A percentile compares a stretch with the other conserved stretches of the same genome.
Evolutionary conservation across 2,329 filamentous ascomycete genomes (phyloP).

Genomic region (Cercospora canescens): DNA sequence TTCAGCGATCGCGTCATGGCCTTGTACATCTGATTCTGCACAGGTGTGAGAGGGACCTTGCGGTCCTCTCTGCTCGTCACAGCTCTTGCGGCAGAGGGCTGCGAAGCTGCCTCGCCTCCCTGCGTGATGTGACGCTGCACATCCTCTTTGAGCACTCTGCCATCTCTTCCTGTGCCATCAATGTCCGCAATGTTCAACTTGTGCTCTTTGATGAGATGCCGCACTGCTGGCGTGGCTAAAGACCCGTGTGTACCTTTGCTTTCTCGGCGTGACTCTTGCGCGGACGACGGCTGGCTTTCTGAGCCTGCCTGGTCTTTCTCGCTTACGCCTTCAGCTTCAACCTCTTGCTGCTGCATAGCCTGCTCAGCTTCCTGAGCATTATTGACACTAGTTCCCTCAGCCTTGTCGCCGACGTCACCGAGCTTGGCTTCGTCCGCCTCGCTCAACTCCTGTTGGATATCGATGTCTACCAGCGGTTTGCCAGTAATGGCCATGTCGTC

Average conservation of each 20-base stretch:
- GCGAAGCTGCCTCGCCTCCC: conserved; percentile 40
- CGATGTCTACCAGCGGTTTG: conserved; percentile 88
- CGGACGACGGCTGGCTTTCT: neutral
- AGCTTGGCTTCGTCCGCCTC: conserved; percentile 56
- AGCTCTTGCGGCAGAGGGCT: conserved; percentile 37
- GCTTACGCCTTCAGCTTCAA: conserved; percentile 20
- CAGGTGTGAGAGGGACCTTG: conserved; percentile 67
- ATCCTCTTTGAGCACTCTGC: conserved; percentile 89
- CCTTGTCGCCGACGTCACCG: conserved; percentile 32
- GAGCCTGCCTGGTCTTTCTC: conserved; percentile 12
- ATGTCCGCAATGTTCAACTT: conserved; percentile 77
- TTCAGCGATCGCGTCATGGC: conserved; percentile 87
- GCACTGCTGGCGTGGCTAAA: conserved; percentile 87
- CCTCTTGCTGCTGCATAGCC: conserved; percentile 20
- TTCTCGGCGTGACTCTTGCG: conserved; percentile 33
- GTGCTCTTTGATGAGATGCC: conserved; percentile 80
- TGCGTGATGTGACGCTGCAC: conserved; percentile 54
- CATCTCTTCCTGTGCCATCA: conserved; percentile 83
- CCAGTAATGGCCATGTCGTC: conserved; percentile 97
- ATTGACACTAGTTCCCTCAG: conserved; percentile 15
- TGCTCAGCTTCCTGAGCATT: conserved; percentile 14
- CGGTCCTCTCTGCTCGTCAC: conserved; percentile 59
- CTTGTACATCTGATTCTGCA: conserved; percentile 95
- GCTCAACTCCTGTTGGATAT: conserved; percentile 77
- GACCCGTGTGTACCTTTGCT: conserved; percentile 63